Percentiles rank a stretch among this genome's conserved stretches.
phyloP scores from a whole-genome alignment of 495 filamentous ascomycete species.

The Daldinia caldariorum region DNA sequence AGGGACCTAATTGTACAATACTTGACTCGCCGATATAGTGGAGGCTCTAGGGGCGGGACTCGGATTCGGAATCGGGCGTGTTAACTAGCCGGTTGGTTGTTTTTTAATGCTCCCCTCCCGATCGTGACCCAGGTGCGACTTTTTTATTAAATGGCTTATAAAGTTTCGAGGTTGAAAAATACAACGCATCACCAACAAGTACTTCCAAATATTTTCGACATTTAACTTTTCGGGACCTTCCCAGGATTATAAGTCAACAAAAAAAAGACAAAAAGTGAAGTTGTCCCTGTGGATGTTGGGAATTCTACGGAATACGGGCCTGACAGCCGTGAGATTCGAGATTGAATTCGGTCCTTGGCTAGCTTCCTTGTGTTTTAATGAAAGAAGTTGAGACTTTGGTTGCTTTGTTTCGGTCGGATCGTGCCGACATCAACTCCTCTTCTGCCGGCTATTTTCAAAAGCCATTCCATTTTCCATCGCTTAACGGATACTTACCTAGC shows the following conservation, averaged over 20 bases:
- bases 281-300: slow-evolving; percentile 8
- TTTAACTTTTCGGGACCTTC: not conserved
- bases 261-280: not conserved
- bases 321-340: slow-evolving; percentile 30
- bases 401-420: slow-evolving; percentile 23
- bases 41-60: slow-evolving; percentile 27
- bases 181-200: slow-evolving; percentile 8
- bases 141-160: slow-evolving; percentile 21
- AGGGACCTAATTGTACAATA: slow-evolving; percentile 7
- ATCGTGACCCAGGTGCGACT: not conserved
- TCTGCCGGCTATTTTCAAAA: slow-evolving; percentile 36
- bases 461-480: slow-evolving; percentile 28
- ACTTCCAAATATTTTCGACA: not conserved
- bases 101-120: not conserved
- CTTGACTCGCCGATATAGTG: slow-evolving; percentile 15
- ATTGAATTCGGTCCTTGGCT: slow-evolving; percentile 15
- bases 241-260: not conserved
- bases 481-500: slow-evolving; percentile 40
- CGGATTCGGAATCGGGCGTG: slow-evolving; percentile 21
- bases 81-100: not conserved
- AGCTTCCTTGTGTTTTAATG: slow-evolving; percentile 21
- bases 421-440: slow-evolving; percentile 20
- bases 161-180: not conserved
- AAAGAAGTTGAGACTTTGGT: slow-evolving; percentile 5
- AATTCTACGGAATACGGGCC: slow-evolving; percentile 39